Evolutionary conservation across 192 early-diverging fungal species (phyloP), one percentile per base, ranked within the genome.

Genomic region (Podila minutissima): DNA sequence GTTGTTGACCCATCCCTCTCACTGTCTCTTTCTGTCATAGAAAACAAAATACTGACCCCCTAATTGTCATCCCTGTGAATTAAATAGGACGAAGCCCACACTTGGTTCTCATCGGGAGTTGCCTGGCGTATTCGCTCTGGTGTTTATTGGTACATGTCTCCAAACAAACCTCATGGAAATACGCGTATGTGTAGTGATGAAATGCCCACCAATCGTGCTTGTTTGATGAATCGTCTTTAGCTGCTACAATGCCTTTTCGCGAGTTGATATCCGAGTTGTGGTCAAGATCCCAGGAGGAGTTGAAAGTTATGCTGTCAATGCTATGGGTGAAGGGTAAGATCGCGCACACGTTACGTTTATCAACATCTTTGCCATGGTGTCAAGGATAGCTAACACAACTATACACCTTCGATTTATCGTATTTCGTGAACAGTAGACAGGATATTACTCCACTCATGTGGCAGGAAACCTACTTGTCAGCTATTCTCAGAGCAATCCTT

Each of bases 241-340:
- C 86, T 95, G 96, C 82, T 99, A 94, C 86, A 98, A 99, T 85
- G 96, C 96, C 2, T 99, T 99, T 74, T 97, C 97, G 10, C 90
- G 96, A 20, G 93, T 98, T 10, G 98, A 99, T 86, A 90, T 99
- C 46, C 91, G 98, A 46, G 98, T 99, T 13, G 95, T 97, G 84
- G 96, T 99, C 35, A 93, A 94, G 66, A 99, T 99, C 74, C 98
- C 98, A 11, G 98, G 98, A 62, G 97, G 98, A 51, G 98, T 99
- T 5, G 97, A 98, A 62, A 91, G 92, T 62, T 97, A 97, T 65
- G 88, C 91, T 20, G 92, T 99, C 8, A 97, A 96, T 63, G 78
- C 93, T 37, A 86, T 93, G 15, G 98, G 98, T 35, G 97, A 99
- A 78, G 90, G 88, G 94, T 95, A 85, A 63, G 0, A 46, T 0